These are phyloP conservation scores for Pleurotus eryngii DNA, from an alignment of 768 basidiomycete genomes.

Conservation along the genomic window DNA sequence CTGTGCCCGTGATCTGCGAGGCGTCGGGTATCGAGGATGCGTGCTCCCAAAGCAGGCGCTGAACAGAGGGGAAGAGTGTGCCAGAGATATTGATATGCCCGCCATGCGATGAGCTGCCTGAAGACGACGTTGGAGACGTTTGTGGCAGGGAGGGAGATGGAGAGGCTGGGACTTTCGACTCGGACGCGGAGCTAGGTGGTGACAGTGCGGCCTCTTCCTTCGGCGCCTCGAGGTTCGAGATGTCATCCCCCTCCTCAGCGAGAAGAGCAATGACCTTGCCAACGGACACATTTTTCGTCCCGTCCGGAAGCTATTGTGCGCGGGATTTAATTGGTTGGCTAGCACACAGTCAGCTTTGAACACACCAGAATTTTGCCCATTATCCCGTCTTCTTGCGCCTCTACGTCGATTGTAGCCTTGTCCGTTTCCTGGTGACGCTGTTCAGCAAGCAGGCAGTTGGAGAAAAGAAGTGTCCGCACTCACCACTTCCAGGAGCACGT, in stretches of 20 bases:
- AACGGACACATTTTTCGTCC: conserved; percentile 80
- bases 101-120: conserved; percentile 22
- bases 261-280: conserved; percentile 89
- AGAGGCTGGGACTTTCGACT: conserved; percentile 26
- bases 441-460: not conserved
- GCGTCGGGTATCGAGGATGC: conserved; percentile 53
- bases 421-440: conserved; percentile 70
- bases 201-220: conserved; percentile 30
- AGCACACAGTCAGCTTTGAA: conserved; percentile 4
- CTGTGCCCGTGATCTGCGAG: conserved; percentile 75
- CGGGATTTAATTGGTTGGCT: too few relatives aligned
- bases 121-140: conserved; percentile 15
- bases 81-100: conserved; percentile 49
- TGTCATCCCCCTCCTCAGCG: conserved; percentile 95
- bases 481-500: conserved; percentile 88
- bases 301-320: conserved; percentile 56
- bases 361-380: conserved; percentile 90
- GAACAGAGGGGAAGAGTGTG: conserved; percentile 88
- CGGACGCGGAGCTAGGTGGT: conserved; percentile 13
- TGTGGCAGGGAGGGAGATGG: conserved; percentile 18
- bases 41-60: conserved; percentile 72
- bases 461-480: conserved; percentile 23
- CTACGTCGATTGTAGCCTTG: conserved; percentile 97
- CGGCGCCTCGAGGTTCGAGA: conserved; percentile 75
- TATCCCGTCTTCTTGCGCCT: conserved; percentile 95